These are phyloP conservation scores for Citropsis articulata DNA, from an alignment of 345 rosid genomes.

Conservation along the genomic window DNA sequence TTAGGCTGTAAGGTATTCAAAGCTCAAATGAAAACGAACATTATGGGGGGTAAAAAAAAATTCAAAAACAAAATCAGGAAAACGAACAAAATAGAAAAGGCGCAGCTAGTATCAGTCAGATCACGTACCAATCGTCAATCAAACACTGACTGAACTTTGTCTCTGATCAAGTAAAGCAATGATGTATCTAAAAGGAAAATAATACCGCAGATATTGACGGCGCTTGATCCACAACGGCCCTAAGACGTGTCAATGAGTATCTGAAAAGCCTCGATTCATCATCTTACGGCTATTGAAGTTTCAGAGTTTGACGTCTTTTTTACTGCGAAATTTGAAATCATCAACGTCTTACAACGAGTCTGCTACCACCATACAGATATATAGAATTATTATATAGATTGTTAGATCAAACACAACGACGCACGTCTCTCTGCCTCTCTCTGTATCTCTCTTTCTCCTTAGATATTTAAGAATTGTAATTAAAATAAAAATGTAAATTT, in stretches of 20 bases:
- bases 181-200: neutral
- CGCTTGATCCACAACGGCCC: neutral
- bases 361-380: too few relatives aligned
- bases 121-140: conserved; percentile 14
- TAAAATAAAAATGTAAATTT: neutral
- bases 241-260: conserved; percentile 3
- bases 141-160: neutral
- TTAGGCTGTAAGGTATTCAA: neutral
- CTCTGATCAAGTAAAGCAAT: neutral
- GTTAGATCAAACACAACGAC: neutral
- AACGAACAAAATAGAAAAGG: neutral
- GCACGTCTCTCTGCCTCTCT: neutral
- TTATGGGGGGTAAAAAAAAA: too few relatives aligned
- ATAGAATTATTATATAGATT: neutral
- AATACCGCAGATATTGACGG: neutral
- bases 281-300: neutral
- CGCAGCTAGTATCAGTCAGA: neutral
- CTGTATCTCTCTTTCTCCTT: neutral
- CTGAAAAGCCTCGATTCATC: neutral
- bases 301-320: neutral
- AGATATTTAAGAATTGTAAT: neutral
- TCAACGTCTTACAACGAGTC: neutral
- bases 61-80: neutral
- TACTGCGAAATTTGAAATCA: neutral
- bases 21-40: neutral